phyloP scores from a whole-genome alignment of 1,284 basidiomycete species.

The Tylopilus sp. region DNA sequence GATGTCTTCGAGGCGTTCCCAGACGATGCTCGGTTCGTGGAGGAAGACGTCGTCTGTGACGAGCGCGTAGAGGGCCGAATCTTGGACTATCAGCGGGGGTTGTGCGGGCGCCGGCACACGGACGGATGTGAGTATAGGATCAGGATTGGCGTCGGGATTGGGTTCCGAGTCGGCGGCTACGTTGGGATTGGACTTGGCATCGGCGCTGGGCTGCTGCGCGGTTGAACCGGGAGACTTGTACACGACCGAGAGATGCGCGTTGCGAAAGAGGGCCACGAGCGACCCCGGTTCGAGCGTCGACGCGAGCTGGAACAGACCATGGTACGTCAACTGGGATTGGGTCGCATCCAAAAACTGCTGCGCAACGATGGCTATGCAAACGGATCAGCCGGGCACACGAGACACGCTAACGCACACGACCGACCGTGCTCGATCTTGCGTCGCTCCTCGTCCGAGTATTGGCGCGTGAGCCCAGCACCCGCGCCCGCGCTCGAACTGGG shows the following conservation, averaged over 20 bases:
- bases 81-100: not conserved
- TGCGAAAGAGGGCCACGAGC: conserved; percentile 82
- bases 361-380: conserved; percentile 57
- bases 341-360: conserved; percentile 71
- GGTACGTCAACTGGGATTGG: conserved; percentile 83
- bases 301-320: conserved; percentile 72
- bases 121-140: no score
- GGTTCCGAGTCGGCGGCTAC: not conserved
- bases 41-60: conserved; percentile 82
- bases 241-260: conserved; percentile 84
- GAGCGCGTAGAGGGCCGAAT: conserved; percentile 62
- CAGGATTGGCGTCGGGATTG: not conserved
- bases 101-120: no score
- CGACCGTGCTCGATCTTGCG: conserved; percentile 66
- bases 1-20: conserved; percentile 87
- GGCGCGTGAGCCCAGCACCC: not conserved
- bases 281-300: conserved; percentile 53
- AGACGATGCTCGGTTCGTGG: conserved; percentile 75
- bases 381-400: no score
- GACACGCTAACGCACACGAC: conserved; percentile 26
- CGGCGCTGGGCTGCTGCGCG: not conserved
- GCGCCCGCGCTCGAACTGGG: conserved; percentile 5
- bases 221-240: conserved; percentile 52
- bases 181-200: not conserved
- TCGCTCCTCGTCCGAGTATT: conserved; percentile 47